A percentile compares a stretch with the other conserved stretches of the same genome.
Conservation (phyloP, 305 asterid species). For the Fraxinus xanthoxyloides region DNA sequence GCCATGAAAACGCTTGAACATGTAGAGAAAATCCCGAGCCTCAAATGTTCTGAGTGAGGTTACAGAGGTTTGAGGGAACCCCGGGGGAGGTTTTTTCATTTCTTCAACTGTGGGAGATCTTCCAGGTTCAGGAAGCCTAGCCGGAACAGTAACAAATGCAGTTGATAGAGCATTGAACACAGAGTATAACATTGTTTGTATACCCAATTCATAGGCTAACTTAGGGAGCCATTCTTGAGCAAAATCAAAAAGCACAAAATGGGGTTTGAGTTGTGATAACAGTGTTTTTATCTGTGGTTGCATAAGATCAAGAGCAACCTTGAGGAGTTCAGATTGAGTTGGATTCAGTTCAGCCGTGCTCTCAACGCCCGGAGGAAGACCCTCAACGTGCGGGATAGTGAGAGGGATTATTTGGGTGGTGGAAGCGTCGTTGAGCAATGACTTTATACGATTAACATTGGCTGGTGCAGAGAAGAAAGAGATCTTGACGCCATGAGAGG, state of each 20-base stretch:
- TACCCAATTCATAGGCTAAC: slow-evolving; percentile 40
- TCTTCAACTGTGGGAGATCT: slow-evolving; percentile 34
- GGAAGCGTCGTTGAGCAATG: slow-evolving; percentile 36
- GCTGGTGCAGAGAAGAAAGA: slow-evolving; percentile 48
- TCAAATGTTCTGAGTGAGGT: slow-evolving; percentile 30
- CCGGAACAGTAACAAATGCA: slow-evolving; percentile 42
- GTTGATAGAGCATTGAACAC: slow-evolving; percentile 42
- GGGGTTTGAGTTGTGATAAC: slow-evolving; percentile 36
- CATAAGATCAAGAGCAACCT: slow-evolving; percentile 45
- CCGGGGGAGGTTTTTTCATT: slow-evolving; percentile 40
- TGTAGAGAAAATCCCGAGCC: slow-evolving; percentile 41
- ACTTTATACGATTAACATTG: slow-evolving; percentile 33
- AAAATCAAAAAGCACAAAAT: slow-evolving; percentile 49
- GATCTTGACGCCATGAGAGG: slow-evolving; percentile 33
- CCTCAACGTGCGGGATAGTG: slow-evolving; percentile 40
- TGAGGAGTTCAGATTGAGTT: slow-evolving; percentile 38
- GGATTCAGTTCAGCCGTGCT: slow-evolving; percentile 42
- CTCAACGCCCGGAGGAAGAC: slow-evolving; percentile 44
- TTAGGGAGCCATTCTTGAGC: slow-evolving; percentile 61
- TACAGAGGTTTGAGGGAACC: slow-evolving; percentile 45
- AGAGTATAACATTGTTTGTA: slow-evolving; percentile 37
- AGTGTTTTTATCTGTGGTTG: slow-evolving; percentile 39
- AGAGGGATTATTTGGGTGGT: slow-evolving; percentile 35
- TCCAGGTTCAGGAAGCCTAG: slow-evolving; percentile 27
- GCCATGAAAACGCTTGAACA: slow-evolving; percentile 38